Conservation (phyloP, 148 eudicot genomes). For the Drosera capensis region DNA sequence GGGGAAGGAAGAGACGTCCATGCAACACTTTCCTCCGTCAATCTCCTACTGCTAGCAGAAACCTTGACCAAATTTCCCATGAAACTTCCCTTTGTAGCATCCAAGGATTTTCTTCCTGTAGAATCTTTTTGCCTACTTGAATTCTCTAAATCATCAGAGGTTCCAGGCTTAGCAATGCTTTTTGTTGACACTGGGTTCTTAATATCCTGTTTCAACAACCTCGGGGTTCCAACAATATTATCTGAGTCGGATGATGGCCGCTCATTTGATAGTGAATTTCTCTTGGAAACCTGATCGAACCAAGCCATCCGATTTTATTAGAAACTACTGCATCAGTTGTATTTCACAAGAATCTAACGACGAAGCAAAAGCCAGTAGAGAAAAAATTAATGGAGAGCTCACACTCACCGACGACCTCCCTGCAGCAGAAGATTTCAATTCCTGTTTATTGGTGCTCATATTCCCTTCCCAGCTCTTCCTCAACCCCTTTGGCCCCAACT, state of each 20-base stretch:
- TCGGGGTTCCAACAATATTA: conserved; percentile 22
- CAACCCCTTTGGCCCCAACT: conserved; percentile 65
- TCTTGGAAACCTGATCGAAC: conserved; percentile 44
- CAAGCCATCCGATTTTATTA: conserved; percentile 2
- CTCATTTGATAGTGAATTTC: conserved; percentile 35
- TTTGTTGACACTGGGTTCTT: conserved; percentile 22
- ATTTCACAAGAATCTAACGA: background rate
- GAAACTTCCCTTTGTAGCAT: conserved; percentile 34
- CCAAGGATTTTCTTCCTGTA: conserved; percentile 37
- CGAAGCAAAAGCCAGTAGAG: background rate
- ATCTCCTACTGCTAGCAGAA: conserved; percentile 32
- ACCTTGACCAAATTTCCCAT: conserved; percentile 66
- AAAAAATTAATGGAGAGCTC: background rate
- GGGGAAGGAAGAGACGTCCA: conserved; percentile 78
- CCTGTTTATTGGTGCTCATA: conserved; percentile 42
- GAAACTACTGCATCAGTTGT: no score
- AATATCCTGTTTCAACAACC: conserved; percentile 28
- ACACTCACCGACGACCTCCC: background rate
- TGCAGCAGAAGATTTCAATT: background rate
- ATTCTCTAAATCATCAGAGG: conserved; percentile 25
- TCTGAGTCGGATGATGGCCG: conserved; percentile 38
- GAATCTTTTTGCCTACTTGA: conserved; percentile 28
- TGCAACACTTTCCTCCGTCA: conserved; percentile 53
- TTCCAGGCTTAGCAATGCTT: conserved; percentile 26
- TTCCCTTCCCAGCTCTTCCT: conserved; percentile 95